Evolutionary conservation across 2,329 filamentous ascomycete species (phyloP).

Genomic region (Ophiostoma australiae): DNA sequence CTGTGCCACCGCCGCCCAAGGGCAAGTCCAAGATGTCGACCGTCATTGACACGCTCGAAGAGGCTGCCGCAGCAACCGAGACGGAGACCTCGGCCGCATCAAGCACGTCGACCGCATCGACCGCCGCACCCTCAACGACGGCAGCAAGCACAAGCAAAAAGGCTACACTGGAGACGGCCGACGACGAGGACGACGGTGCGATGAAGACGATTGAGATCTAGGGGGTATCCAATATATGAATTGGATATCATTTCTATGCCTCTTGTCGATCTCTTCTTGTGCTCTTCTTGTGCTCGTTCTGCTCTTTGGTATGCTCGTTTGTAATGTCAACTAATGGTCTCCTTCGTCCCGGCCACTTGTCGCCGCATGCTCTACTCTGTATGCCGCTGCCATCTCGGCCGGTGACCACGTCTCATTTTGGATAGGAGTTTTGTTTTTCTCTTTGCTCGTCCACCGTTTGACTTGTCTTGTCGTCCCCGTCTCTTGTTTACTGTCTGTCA

Average conservation of each 20-base stretch:
- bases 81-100: background rate
- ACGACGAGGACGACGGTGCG: constrained; percentile 7
- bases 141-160: constrained; percentile 7
- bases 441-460: background rate
- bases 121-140: background rate
- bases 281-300: background rate
- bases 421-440: constrained; percentile 13
- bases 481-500: background rate
- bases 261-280: background rate
- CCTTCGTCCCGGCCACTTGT: background rate
- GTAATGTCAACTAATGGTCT: constrained; percentile 12
- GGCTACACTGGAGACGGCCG: background rate
- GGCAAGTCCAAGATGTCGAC: constrained; percentile 16
- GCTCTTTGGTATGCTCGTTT: background rate
- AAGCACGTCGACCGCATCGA: background rate
- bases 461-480: background rate
- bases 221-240: background rate
- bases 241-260: background rate
- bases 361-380: background rate
- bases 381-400: background rate
- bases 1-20: constrained; percentile 17
- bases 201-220: constrained; percentile 20
- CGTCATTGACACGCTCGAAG: constrained; percentile 11
- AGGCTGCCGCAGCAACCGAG: constrained; percentile 7
- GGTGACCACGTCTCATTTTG: background rate